Percentiles rank a stretch among this genome's conserved stretches.
Evolutionary conservation across 805 yeast species (phyloP).

Genomic region (Candida tibetensis): DNA sequence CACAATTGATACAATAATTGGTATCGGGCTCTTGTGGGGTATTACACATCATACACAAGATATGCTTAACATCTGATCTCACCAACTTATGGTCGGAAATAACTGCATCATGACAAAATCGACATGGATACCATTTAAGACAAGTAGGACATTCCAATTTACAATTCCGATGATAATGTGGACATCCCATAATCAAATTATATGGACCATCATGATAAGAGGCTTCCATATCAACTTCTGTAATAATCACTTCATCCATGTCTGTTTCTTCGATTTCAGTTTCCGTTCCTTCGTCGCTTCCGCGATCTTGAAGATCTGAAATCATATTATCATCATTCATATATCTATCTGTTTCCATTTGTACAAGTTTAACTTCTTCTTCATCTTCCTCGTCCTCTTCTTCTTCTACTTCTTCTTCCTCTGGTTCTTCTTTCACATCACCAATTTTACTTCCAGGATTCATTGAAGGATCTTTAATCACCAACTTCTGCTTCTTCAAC

Average conservation of each 20-base stretch:
- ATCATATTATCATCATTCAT: no score
- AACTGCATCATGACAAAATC: slow-evolving; percentile 79
- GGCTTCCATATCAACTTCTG: slow-evolving; percentile 47
- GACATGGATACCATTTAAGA: slow-evolving; percentile 71
- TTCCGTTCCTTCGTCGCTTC: neutral
- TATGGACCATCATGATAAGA: slow-evolving; percentile 45
- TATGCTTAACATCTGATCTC: slow-evolving; percentile 59
- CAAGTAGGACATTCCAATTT: slow-evolving; percentile 80
- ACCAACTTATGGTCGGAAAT: slow-evolving; percentile 44
- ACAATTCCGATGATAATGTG: slow-evolving; percentile 80
- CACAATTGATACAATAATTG: slow-evolving; percentile 68
- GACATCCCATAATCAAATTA: slow-evolving; percentile 63
- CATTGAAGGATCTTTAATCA: slow-evolving; percentile 9
- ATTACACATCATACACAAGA: slow-evolving; percentile 78
- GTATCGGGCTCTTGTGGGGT: slow-evolving; percentile 71
- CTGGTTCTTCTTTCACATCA: slow-evolving; percentile 7
- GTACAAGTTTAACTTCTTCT: neutral
- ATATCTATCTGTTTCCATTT: slow-evolving; percentile 7
- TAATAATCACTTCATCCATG: slow-evolving; percentile 45
- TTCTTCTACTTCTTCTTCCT: slow-evolving; percentile 13
- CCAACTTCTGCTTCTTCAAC: slow-evolving; percentile 17
- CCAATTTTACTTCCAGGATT: slow-evolving; percentile 5
- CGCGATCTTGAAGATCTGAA: slow-evolving; percentile 5
- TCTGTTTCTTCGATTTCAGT: slow-evolving; percentile 7
- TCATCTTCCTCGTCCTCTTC: slow-evolving; percentile 1